These are phyloP conservation scores for Starmerella bacillaris DNA, from an alignment of 805 yeast species.

Conservation along the genomic window DNA sequence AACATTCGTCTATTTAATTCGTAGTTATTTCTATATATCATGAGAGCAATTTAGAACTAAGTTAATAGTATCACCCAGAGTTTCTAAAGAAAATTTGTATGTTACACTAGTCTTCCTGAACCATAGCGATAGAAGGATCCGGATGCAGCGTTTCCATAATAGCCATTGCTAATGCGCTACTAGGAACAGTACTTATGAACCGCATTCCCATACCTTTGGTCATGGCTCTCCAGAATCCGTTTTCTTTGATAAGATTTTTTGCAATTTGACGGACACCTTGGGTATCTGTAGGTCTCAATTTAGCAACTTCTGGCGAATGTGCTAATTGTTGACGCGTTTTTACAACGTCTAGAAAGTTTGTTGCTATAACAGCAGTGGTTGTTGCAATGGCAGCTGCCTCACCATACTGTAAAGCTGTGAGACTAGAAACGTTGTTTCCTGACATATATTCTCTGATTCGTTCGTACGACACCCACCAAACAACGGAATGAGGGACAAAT, in stretches of 20 bases:
- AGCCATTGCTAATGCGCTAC: conserved; percentile 27
- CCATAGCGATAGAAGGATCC: conserved; percentile 17
- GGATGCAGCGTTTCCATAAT: conserved; percentile 27
- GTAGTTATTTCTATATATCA: too few relatives aligned
- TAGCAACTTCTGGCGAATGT: conserved; percentile 24
- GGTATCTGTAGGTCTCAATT: conserved; percentile 25
- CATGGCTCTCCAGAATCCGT: conserved; percentile 23
- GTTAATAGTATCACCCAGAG: too few relatives aligned
- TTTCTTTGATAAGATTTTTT: conserved; percentile 23
- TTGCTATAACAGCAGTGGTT: conserved; percentile 21
- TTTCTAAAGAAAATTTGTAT: not conserved
- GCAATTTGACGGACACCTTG: conserved; percentile 22
- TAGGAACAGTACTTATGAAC: conserved; percentile 25
- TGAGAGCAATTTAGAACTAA: too few relatives aligned
- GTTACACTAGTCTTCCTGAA: conserved; percentile 13
- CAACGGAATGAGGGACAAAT: conserved; percentile 27
- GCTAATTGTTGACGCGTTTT: conserved; percentile 32
- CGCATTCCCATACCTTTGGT: conserved; percentile 25
- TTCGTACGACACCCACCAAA: conserved; percentile 28
- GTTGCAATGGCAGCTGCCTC: conserved; percentile 25
- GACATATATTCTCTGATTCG: conserved; percentile 7
- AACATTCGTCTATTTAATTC: too few relatives aligned
- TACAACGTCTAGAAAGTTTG: conserved; percentile 27
- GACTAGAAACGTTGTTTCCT: conserved; percentile 4
- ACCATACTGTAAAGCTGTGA: conserved; percentile 19